phyloP scores from a whole-genome alignment of 495 filamentous ascomycete genomes.

The Xylaria cubensis region DNA sequence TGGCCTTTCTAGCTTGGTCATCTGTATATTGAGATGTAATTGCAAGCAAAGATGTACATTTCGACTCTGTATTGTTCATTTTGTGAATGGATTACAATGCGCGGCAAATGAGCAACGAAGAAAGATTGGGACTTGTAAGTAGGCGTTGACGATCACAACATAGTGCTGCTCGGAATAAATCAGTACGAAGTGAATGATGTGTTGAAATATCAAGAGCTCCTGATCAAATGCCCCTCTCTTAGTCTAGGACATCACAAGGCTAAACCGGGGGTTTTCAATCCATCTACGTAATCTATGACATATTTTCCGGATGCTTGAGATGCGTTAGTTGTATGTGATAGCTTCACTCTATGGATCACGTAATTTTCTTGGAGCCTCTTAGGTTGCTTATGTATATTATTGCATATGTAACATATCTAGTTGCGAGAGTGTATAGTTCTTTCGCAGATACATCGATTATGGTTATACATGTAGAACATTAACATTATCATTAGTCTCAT shows the following conservation, averaged over 20 bases:
- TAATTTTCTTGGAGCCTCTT: background rate
- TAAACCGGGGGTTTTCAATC: background rate
- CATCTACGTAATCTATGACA: background rate
- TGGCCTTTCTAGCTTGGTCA: background rate
- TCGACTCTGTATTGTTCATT: background rate
- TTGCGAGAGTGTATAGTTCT: background rate
- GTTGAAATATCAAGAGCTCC: background rate
- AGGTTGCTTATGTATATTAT: background rate
- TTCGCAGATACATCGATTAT: background rate
- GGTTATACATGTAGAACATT: background rate
- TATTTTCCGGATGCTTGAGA: background rate
- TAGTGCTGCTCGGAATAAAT: background rate
- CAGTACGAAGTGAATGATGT: background rate
- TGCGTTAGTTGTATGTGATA: background rate
- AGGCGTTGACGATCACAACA: background rate
- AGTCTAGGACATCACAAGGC: background rate
- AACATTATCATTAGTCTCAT: conserved; percentile 19
- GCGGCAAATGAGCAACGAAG: background rate
- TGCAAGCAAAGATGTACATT: conserved; percentile 7
- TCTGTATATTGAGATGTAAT: conserved; percentile 18
- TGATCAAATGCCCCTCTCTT: background rate
- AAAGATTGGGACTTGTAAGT: background rate
- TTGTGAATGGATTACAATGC: background rate
- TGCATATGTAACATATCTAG: background rate
- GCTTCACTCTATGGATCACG: background rate